Evolutionary conservation across 106 monocot genomes (phyloP).

Genomic region (Acanthochlamys bracteata): DNA sequence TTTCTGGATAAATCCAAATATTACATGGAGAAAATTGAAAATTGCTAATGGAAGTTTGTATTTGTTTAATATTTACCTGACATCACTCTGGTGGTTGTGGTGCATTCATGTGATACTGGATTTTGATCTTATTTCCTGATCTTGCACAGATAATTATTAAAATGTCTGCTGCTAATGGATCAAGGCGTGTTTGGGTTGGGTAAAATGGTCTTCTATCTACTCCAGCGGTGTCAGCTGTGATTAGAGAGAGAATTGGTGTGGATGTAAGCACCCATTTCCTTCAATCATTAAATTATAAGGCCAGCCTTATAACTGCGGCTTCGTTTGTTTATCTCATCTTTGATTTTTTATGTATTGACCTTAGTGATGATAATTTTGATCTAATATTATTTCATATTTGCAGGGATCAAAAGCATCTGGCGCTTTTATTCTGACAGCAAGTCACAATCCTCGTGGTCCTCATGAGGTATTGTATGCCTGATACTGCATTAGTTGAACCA

Average conservation of each 20-base stretch:
- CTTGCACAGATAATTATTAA: constrained; percentile 70
- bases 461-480: constrained; percentile 51
- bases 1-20: no score
- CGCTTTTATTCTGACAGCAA: constrained; percentile 93
- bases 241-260: constrained; percentile 92
- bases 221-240: constrained; percentile 92
- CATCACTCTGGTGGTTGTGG: no score
- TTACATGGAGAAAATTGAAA: no score
- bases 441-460: constrained; percentile 98
- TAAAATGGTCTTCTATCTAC: constrained; percentile 90
- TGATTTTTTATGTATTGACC: no score
- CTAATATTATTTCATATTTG: constrained; percentile 6
- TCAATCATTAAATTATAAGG: background rate
- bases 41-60: no score
- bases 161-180: constrained; percentile 98
- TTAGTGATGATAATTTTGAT: background rate
- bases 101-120: no score
- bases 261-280: constrained; percentile 48
- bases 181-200: constrained; percentile 87
- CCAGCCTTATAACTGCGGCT: no score
- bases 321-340: no score
- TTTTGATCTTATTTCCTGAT: background rate
- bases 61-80: no score
- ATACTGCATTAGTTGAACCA: background rate
- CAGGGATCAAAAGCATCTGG: constrained; percentile 94